phyloP scores from a whole-genome alignment of 257 asterid species.

The Scutellaria galericulata region DNA sequence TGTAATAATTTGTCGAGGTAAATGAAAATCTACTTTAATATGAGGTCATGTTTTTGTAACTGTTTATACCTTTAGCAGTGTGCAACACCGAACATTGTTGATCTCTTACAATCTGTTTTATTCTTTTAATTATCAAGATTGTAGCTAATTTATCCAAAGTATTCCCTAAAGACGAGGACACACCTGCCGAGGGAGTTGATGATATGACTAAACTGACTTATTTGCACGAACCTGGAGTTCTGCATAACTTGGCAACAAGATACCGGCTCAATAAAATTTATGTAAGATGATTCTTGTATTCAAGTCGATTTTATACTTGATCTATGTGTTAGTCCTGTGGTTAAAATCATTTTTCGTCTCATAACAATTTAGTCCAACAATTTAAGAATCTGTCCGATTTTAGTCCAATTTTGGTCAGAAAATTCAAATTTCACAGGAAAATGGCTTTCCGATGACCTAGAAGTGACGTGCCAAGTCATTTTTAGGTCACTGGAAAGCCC shows the following conservation, averaged over 20 bases:
- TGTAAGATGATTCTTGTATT: constrained; percentile 52
- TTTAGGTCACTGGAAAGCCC: too few species aligned
- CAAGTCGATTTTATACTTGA: constrained; percentile 29
- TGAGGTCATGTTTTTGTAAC: background rate
- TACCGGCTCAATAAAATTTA: constrained; percentile 77
- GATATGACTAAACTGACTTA: constrained; percentile 91
- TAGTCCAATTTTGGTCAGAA: too few species aligned
- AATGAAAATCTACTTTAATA: background rate
- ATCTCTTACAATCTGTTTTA: constrained; percentile 23
- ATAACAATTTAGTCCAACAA: too few species aligned
- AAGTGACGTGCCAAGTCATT: too few species aligned
- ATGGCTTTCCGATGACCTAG: too few species aligned
- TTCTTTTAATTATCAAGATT: constrained; percentile 52
- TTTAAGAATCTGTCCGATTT: too few species aligned
- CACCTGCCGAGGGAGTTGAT: constrained; percentile 73
- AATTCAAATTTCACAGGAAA: too few species aligned
- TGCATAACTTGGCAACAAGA: constrained; percentile 76
- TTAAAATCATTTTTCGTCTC: too few species aligned
- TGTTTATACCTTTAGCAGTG: background rate
- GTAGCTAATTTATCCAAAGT: constrained; percentile 55
- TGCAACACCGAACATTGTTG: constrained; percentile 6
- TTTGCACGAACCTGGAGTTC: constrained; percentile 88
- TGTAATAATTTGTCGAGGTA: constrained; percentile 5
- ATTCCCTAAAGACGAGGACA: constrained; percentile 75
- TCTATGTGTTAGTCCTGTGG: constrained; percentile 34